phyloP scores from a whole-genome alignment of 768 basidiomycete species.

The Cantharellus cinnabarinus region DNA sequence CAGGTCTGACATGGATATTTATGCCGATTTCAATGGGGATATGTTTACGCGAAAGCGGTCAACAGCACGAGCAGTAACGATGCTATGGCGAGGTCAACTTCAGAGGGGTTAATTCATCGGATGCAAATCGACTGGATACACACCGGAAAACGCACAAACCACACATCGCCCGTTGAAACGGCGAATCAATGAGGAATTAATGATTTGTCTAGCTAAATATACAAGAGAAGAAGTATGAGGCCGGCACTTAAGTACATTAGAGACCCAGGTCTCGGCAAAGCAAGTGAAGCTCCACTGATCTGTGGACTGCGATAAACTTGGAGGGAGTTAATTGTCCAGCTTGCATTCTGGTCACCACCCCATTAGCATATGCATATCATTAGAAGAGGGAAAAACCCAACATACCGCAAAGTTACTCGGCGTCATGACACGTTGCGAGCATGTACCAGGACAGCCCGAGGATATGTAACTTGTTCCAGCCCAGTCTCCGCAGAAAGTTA shows the following conservation, averaged over 20 bases:
- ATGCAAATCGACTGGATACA: too few relatives aligned
- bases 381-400: neutral
- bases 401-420: constrained; percentile 28
- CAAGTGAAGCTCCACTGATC: neutral
- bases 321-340: neutral
- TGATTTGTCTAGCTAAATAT: neutral
- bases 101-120: too few relatives aligned
- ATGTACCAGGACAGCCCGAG: constrained; percentile 18
- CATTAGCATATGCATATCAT: neutral
- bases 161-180: too few relatives aligned
- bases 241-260: neutral
- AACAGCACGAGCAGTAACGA: too few relatives aligned
- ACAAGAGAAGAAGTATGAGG: neutral
- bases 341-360: neutral
- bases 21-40: too few relatives aligned
- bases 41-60: too few relatives aligned
- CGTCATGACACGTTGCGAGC: constrained; percentile 25
- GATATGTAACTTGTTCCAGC: constrained; percentile 17
- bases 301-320: neutral
- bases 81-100: too few relatives aligned
- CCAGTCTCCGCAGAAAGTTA: constrained; percentile 26
- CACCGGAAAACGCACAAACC: too few relatives aligned
- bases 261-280: too few relatives aligned
- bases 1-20: neutral
- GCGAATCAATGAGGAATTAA: too few relatives aligned